phyloP scores from a whole-genome alignment of 768 basidiomycete genomes.

The Arthromyces matolae region DNA sequence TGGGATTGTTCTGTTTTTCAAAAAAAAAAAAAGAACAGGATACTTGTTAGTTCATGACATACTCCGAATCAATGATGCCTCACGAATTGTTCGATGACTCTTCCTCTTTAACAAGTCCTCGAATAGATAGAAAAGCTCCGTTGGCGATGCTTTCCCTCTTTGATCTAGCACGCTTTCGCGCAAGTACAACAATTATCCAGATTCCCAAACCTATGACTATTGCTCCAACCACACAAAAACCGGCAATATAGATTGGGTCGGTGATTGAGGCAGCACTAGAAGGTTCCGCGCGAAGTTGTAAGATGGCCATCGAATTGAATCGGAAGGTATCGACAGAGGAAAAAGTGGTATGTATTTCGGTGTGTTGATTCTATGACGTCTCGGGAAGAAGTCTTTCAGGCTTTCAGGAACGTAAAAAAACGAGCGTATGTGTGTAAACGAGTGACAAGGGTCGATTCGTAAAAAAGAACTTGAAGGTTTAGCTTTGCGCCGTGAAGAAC shows the following conservation, averaged over 20 bases:
- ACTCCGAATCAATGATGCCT: too few relatives aligned
- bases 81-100: conserved; percentile 3
- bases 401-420: background rate
- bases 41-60: background rate
- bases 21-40: background rate
- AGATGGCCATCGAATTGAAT: conserved; percentile 21
- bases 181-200: conserved; percentile 42
- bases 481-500: background rate
- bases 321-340: too few relatives aligned
- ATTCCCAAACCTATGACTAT: conserved; percentile 33
- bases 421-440: conserved; percentile 3
- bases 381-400: background rate
- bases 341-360: too few relatives aligned
- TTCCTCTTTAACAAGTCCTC: conserved; percentile 40
- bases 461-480: background rate
- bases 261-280: conserved; percentile 8
- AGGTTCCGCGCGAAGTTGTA: conserved; percentile 14
- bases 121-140: conserved; percentile 45
- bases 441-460: conserved; percentile 3
- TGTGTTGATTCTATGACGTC: background rate
- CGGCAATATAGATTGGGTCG: conserved; percentile 42
- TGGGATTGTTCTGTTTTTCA: background rate
- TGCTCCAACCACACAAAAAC: conserved; percentile 44
- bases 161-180: conserved; percentile 36
- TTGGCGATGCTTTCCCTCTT: conserved; percentile 35